Conservation (phyloP, 306 rosid species). For the Lagenaria siceraria region DNA sequence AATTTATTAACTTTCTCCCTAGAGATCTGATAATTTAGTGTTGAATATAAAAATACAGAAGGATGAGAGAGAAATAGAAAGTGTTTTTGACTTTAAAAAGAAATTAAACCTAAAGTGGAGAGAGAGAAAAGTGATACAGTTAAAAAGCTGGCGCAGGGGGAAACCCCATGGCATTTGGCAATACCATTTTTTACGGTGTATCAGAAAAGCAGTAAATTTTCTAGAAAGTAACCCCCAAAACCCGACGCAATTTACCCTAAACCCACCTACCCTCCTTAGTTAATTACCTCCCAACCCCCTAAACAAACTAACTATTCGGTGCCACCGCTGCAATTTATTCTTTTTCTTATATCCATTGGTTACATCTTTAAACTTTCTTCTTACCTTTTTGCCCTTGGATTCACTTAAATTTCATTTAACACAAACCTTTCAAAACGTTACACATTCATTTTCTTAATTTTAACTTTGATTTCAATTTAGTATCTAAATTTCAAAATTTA, state of each 20-base stretch:
- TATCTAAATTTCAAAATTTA: too few species aligned
- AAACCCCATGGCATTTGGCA: neutral
- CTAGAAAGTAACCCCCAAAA: neutral
- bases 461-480: too few species aligned
- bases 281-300: neutral
- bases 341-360: too few species aligned
- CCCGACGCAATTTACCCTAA: neutral
- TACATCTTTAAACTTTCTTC: too few species aligned
- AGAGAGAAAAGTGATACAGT: neutral
- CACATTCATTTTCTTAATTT: too few species aligned
- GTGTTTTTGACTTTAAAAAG: neutral
- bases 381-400: too few species aligned
- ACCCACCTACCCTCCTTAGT: neutral
- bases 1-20: too few species aligned
- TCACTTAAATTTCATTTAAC: too few species aligned
- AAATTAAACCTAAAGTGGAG: neutral
- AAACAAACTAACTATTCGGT: neutral
- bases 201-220: neutral
- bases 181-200: neutral
- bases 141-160: neutral
- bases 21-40: too few species aligned
- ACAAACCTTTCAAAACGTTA: too few species aligned
- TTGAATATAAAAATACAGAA: neutral
- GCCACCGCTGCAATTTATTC: neutral
- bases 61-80: neutral